These are phyloP conservation scores for Colletotrichum sp. DNA, from an alignment of 2,329 filamentous ascomycete genomes.

Conservation along the genomic window DNA sequence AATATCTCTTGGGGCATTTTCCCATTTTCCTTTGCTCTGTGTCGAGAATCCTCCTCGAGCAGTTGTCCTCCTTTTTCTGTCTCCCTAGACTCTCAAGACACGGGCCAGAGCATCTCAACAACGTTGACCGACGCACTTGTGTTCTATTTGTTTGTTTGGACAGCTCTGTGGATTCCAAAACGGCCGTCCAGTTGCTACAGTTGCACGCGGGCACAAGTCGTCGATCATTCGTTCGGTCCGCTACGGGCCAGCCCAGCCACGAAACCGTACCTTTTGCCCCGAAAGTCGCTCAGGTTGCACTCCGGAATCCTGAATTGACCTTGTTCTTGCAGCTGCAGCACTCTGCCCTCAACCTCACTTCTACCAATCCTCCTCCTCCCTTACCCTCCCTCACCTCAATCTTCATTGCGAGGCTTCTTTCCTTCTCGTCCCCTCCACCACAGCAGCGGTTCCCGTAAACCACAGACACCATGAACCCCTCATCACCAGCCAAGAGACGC, in stretches of 20 bases:
- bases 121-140: not conserved
- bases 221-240: slow-evolving; percentile 18
- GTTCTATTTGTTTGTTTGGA: slow-evolving; percentile 7
- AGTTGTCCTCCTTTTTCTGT: not conserved
- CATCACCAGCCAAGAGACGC: slow-evolving; percentile 52
- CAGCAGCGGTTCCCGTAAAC: not conserved
- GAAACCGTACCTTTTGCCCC: not conserved
- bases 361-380: not conserved
- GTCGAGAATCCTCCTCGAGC: not conserved
- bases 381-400: not conserved
- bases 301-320: not conserved
- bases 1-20: not conserved
- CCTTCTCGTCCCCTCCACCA: not conserved
- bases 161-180: not conserved
- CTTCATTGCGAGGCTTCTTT: not conserved
- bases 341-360: not conserved
- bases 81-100: not conserved
- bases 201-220: slow-evolving; percentile 16
- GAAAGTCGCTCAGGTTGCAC: not conserved
- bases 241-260: not conserved
- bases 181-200: slow-evolving; percentile 15
- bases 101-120: not conserved
- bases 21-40: not conserved
- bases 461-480: slow-evolving; percentile 23
- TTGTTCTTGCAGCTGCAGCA: not conserved